Evolutionary conservation across 192 early-diverging fungal species (phyloP).

Genomic region (Umbelopsis sp.): DNA sequence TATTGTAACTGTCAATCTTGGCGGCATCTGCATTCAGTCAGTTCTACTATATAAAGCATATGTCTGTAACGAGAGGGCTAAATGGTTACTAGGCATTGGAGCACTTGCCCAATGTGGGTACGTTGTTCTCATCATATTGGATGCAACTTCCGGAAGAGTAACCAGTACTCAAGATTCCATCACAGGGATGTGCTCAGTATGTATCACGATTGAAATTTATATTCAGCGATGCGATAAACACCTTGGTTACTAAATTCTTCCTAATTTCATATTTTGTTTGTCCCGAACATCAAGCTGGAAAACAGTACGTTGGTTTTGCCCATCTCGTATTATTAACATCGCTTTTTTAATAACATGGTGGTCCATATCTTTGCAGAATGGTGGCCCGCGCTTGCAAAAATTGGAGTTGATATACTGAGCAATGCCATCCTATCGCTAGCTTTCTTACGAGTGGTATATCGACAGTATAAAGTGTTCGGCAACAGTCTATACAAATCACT

Average conservation of each 20-base stretch:
- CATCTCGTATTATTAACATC: no score
- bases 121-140: slow-evolving; percentile 25
- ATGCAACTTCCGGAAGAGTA: slow-evolving; percentile 28
- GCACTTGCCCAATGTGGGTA: slow-evolving; percentile 29
- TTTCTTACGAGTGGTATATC: slow-evolving; percentile 26
- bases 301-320: slow-evolving; percentile 16
- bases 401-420: slow-evolving; percentile 32
- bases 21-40: slow-evolving; percentile 34
- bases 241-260: no score
- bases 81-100: slow-evolving; percentile 24
- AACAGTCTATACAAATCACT: slow-evolving; percentile 28
- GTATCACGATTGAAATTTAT: not conserved
- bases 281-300: slow-evolving; percentile 9
- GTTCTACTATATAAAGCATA: slow-evolving; percentile 39
- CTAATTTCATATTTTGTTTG: not conserved
- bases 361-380: slow-evolving; percentile 19
- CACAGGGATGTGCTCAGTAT: slow-evolving; percentile 32
- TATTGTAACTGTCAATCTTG: slow-evolving; percentile 34
- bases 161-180: slow-evolving; percentile 19
- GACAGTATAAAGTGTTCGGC: slow-evolving; percentile 32
- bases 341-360: no score
- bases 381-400: slow-evolving; percentile 39
- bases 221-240: not conserved
- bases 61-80: slow-evolving; percentile 31
- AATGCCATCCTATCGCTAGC: slow-evolving; percentile 33